Evolutionary conservation across 306 rosid genomes (phyloP).

Genomic region (Dicorynia guianensis): DNA sequence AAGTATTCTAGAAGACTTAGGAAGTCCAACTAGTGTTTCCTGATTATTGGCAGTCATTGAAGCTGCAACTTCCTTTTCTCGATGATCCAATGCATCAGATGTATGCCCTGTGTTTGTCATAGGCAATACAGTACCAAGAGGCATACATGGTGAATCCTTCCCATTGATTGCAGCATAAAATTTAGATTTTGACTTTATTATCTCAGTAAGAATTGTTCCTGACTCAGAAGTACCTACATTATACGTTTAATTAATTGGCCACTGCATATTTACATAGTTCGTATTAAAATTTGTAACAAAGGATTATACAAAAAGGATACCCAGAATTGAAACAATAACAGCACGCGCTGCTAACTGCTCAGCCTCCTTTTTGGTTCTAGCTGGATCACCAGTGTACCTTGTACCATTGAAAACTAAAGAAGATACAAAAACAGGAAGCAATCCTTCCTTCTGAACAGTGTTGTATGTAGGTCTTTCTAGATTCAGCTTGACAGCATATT

Average conservation of each 20-base stretch:
- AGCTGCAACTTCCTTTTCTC: conserved; percentile 8
- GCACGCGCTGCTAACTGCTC: conserved; percentile 66
- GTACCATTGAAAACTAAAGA: conserved; percentile 58
- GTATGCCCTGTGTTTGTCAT: conserved; percentile 16
- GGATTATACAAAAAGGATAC: conserved; percentile 45
- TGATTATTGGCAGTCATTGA: conserved; percentile 15
- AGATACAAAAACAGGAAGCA: conserved; percentile 49
- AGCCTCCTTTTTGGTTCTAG: conserved; percentile 66
- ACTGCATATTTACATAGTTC: not conserved
- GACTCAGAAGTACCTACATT: conserved; percentile 47
- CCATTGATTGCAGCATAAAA: conserved; percentile 32
- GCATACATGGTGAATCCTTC: not conserved
- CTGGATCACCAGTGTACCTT: conserved; percentile 43
- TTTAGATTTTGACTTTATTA: conserved; percentile 52
- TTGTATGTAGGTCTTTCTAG: conserved; percentile 47
- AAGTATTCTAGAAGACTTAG: conserved; percentile 20
- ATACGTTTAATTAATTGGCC: conserved; percentile 16
- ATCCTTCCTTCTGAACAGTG: conserved; percentile 36
- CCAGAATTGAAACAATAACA: conserved; percentile 55
- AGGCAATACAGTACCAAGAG: not conserved
- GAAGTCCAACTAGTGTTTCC: conserved; percentile 24
- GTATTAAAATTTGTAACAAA: not conserved
- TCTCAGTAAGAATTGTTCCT: conserved; percentile 42
- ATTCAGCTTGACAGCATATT: conserved; percentile 59
- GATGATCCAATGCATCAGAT: not conserved